Evolutionary conservation across 345 rosid species (phyloP).

Genomic region (Ceriops decandra): DNA sequence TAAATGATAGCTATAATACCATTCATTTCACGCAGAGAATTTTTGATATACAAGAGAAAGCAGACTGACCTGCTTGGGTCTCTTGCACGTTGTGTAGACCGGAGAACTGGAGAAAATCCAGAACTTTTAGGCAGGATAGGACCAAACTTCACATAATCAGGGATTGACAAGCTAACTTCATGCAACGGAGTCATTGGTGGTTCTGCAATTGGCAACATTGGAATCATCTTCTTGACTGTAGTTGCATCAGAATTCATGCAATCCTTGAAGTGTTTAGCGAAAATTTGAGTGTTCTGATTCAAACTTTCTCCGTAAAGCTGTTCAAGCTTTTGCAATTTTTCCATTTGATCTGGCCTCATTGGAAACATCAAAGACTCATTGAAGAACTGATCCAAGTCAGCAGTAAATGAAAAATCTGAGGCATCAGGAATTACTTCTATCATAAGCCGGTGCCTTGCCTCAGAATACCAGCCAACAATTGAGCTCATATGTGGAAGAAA

Average conservation of each 20-base stretch:
- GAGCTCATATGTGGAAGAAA: constrained; percentile 66
- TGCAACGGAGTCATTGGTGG: constrained; percentile 64
- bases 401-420: constrained; percentile 49
- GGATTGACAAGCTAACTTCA: constrained; percentile 47
- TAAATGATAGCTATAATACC: too few species aligned
- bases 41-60: background rate
- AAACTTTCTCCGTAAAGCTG: constrained; percentile 51
- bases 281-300: constrained; percentile 52
- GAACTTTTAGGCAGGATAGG: constrained; percentile 57
- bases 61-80: constrained; percentile 43
- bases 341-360: constrained; percentile 58
- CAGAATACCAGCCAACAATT: constrained; percentile 62
- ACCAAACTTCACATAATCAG: constrained; percentile 59
- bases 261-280: constrained; percentile 52
- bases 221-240: constrained; percentile 40
- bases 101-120: constrained; percentile 38
- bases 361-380: constrained; percentile 49
- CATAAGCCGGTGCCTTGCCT: constrained; percentile 53
- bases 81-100: constrained; percentile 25
- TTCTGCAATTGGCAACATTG: constrained; percentile 62
- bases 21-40: too few species aligned
- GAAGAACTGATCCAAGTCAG: constrained; percentile 54
- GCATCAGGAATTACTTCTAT: constrained; percentile 57
- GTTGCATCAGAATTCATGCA: constrained; percentile 42
- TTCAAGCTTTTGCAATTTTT: constrained; percentile 50